Evolutionary conservation across 495 filamentous ascomycete genomes (phyloP).

Genomic region (Hypoxylon fuscum): DNA sequence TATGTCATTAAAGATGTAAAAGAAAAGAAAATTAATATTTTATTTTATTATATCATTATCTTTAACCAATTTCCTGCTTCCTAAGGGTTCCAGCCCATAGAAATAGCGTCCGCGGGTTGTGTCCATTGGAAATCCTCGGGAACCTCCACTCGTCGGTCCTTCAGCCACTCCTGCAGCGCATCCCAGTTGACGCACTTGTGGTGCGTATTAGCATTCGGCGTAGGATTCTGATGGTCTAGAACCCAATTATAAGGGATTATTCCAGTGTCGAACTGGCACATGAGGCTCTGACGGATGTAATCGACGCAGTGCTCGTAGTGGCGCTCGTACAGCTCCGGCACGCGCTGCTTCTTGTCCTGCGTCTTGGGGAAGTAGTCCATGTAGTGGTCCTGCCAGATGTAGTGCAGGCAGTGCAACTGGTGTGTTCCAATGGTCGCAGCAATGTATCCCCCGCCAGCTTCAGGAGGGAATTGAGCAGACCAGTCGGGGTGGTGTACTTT

Average conservation of each 20-base stretch:
- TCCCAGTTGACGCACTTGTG: conserved; percentile 50
- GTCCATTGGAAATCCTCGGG: conserved; percentile 22
- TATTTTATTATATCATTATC: no score
- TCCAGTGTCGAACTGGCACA: conserved; percentile 45
- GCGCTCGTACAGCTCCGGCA: conserved; percentile 44
- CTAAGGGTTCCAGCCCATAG: conserved; percentile 1
- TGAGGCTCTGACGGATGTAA: conserved; percentile 46
- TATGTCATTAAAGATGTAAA: no score
- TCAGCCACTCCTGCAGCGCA: conserved; percentile 41
- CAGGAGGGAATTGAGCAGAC: conserved; percentile 8
- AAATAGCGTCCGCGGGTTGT: conserved; percentile 7
- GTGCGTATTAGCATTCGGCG: conserved; percentile 33
- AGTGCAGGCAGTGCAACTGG: conserved; percentile 31
- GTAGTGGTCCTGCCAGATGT: conserved; percentile 22
- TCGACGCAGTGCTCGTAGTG: conserved; percentile 47
- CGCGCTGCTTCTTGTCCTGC: conserved; percentile 15
- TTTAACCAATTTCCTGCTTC: no score
- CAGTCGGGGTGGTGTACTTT: conserved; percentile 9
- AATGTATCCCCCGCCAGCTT: conserved; percentile 20
- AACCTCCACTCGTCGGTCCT: conserved; percentile 34
- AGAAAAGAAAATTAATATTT: no score
- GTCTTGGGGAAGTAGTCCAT: conserved; percentile 8
- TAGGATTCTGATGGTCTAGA: conserved; percentile 39
- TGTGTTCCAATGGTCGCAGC: conserved; percentile 28
- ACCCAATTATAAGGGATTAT: conserved; percentile 43